Percentiles rank a stretch among this genome's conserved stretches.
Evolutionary conservation across 352 stramenopile genomes (phyloP).

Genomic region (Plasmopara viticola): DNA sequence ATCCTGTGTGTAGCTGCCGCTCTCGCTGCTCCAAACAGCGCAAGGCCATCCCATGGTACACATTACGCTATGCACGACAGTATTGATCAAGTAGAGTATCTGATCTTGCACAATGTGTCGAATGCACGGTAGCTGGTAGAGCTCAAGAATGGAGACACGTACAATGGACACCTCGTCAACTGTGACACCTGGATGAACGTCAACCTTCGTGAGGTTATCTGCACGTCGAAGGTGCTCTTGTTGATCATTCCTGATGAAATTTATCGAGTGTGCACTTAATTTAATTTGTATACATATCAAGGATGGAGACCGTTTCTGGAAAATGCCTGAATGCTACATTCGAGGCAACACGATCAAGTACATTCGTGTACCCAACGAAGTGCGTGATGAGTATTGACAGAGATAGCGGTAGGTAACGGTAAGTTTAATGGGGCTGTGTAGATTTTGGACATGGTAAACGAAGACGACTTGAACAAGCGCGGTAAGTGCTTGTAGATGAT

Average conservation of each 20-base stretch:
- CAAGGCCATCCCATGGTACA: slow-evolving; percentile 91
- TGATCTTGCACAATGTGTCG: slow-evolving; percentile 1
- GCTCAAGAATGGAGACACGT: slow-evolving; percentile 98
- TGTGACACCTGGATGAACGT: slow-evolving; percentile 99
- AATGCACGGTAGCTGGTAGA: slow-evolving; percentile 88
- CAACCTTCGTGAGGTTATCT: slow-evolving; percentile 98
- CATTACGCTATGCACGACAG: neutral
- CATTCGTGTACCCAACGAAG: slow-evolving; percentile 94
- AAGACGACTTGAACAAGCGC: slow-evolving; percentile 88
- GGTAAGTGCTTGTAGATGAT: slow-evolving; percentile 26
- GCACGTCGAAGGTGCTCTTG: slow-evolving; percentile 87
- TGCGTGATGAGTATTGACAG: slow-evolving; percentile 15
- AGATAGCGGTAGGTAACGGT: too few species aligned
- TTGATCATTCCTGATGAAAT: neutral
- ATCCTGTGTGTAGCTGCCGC: slow-evolving; percentile 77
- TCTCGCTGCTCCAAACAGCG: slow-evolving; percentile 94
- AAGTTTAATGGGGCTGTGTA: slow-evolving; percentile 10
- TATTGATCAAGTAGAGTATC: neutral
- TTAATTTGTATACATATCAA: slow-evolving; percentile 22
- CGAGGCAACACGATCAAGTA: slow-evolving; percentile 98
- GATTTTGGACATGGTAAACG: slow-evolving; percentile 92
- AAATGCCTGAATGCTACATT: slow-evolving; percentile 98
- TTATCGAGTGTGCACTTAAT: too few species aligned
- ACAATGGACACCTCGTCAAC: slow-evolving; percentile 96
- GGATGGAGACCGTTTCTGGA: slow-evolving; percentile 97